Conservation (phyloP, 2,329 filamentous ascomycete species). For the Ophiostoma triangulosporum region DNA sequence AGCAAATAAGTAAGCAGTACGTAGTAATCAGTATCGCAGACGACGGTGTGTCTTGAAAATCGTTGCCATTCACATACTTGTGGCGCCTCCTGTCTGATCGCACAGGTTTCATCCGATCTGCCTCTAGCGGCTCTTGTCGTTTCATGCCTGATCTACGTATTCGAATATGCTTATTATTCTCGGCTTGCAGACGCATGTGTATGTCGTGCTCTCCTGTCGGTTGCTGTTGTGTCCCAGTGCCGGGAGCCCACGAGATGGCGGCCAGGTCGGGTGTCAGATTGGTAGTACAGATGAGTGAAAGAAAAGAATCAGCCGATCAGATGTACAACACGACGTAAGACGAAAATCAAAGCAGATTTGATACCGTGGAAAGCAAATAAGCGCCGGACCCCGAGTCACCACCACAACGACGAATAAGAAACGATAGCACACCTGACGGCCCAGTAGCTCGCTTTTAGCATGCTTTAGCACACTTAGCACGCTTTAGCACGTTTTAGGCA, state of each 20-base stretch:
- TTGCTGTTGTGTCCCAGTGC: neutral
- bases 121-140: neutral
- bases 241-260: neutral
- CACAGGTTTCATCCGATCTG: neutral
- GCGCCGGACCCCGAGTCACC: constrained; percentile 5
- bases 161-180: no score
- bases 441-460: neutral
- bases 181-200: neutral
- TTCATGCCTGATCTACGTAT: neutral
- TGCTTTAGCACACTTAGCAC: neutral
- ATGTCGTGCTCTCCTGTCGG: neutral
- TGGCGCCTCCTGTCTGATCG: neutral
- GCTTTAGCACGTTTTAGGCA: neutral
- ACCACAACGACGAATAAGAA: constrained; percentile 5
- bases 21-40: no score
- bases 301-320: neutral
- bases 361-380: neutral
- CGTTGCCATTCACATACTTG: no score
- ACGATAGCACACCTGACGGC: neutral
- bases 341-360: neutral
- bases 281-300: neutral
- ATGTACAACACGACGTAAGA: no score
- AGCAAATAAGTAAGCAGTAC: no score
- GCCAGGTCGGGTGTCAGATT: neutral
- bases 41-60: no score